Conservation (phyloP, 768 basidiomycete species). For the Kwoniella dendrophila region DNA sequence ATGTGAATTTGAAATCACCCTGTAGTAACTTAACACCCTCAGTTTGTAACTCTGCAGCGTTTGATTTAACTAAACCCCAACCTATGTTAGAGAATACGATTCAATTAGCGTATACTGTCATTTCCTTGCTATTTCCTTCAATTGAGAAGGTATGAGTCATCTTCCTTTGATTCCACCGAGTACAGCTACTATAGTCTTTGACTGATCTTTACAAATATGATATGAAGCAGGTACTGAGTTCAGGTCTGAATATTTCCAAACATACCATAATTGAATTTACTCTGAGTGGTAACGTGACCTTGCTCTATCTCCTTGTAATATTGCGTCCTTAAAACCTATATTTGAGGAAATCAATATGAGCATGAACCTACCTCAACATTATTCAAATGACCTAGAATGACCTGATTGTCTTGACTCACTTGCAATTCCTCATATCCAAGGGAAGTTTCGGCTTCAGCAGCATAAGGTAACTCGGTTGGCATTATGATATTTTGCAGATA, state of each 20-base stretch:
- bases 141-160: background rate
- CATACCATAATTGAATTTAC: slow-evolving; percentile 91
- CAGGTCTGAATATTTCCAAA: slow-evolving; percentile 15
- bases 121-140: no score
- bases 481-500: slow-evolving; percentile 34
- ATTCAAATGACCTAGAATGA: background rate
- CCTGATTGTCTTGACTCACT: no score
- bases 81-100: slow-evolving; percentile 27
- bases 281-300: slow-evolving; percentile 85
- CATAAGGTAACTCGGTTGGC: slow-evolving; percentile 85
- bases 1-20: no score
- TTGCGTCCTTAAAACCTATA: slow-evolving; percentile 78
- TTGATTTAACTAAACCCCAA: slow-evolving; percentile 85
- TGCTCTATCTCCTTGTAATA: slow-evolving; percentile 85
- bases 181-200: no score
- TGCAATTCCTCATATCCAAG: slow-evolving; percentile 87
- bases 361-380: background rate
- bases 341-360: background rate
- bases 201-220: no score
- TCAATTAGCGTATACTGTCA: no score
- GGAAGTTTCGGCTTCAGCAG: slow-evolving; percentile 89
- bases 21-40: slow-evolving; percentile 89
- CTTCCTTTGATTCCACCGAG: background rate
- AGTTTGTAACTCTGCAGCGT: slow-evolving; percentile 77
- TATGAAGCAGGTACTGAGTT: background rate